These are phyloP conservation scores for Phialemoniopsis sp. DNA, from an alignment of 2,329 filamentous ascomycete species.

Conservation along the genomic window DNA sequence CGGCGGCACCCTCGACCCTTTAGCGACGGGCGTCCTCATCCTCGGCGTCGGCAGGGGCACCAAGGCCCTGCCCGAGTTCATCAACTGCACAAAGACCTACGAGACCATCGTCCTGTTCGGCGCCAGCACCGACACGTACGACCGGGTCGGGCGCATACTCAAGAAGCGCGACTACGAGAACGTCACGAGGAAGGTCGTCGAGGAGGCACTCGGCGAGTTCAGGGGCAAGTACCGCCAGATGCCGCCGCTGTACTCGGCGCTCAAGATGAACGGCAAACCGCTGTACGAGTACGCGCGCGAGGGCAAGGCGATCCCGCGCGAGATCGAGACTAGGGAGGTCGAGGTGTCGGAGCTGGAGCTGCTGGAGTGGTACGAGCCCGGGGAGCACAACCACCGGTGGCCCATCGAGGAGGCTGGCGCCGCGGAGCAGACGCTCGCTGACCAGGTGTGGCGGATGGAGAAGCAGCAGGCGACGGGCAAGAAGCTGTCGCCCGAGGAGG, in stretches of 20 bases:
- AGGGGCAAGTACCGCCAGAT: conserved; percentile 83
- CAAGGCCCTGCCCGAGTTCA: conserved; percentile 71
- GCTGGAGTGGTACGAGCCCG: conserved; percentile 79
- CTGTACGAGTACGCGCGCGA: conserved; percentile 94
- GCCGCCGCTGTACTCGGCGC: conserved; percentile 86
- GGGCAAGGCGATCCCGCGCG: conserved; percentile 78
- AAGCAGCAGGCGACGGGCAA: conserved; percentile 47
- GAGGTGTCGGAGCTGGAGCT: conserved; percentile 75
- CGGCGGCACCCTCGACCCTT: conserved; percentile 89
- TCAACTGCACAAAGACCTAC: conserved; percentile 84
- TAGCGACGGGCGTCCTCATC: conserved; percentile 90
- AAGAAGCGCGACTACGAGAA: conserved; percentile 72
- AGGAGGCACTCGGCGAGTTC: conserved; percentile 71
- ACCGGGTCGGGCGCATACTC: conserved; percentile 79
- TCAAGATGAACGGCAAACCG: conserved; percentile 90
- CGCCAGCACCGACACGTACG: conserved; percentile 89
- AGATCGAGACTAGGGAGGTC: conserved; percentile 78
- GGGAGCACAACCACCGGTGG: conserved; percentile 74
- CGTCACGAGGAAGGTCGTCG: conserved; percentile 73
- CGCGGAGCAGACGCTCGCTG: conserved; percentile 71
- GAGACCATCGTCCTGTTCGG: conserved; percentile 88
- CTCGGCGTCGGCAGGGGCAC: conserved; percentile 84
- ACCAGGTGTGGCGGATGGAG: conserved; percentile 64
- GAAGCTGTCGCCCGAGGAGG: conserved; percentile 49
- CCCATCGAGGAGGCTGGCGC: conserved; percentile 73